A percentile compares a stretch with the other conserved stretches of the same genome.
phyloP scores from a whole-genome alignment of 495 filamentous ascomycete genomes.

The Penicillium goetzii region DNA sequence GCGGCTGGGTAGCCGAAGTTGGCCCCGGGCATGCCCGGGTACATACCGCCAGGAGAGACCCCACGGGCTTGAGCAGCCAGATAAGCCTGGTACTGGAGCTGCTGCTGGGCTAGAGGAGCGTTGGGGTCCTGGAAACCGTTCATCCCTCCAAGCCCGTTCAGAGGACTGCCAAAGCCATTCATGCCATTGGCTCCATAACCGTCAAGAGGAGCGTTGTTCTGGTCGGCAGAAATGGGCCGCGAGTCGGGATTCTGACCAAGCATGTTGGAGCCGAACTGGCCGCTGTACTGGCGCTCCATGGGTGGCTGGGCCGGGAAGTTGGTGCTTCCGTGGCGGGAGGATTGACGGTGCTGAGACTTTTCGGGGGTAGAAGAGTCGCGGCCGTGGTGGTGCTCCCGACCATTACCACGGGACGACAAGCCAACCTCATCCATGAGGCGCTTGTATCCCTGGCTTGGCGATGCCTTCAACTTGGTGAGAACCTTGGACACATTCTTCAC shows the following conservation, averaged over 20 bases:
- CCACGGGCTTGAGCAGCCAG: slow-evolving; percentile 48
- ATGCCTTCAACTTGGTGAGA: slow-evolving; percentile 84
- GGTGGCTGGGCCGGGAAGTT: slow-evolving; percentile 47
- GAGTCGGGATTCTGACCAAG: slow-evolving; percentile 43
- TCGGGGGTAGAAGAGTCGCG: slow-evolving; percentile 46
- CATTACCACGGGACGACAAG: slow-evolving; percentile 65
- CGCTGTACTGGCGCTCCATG: slow-evolving; percentile 54
- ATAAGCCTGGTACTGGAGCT: slow-evolving; percentile 53
- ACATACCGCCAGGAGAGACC: slow-evolving; percentile 49
- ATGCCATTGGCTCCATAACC: slow-evolving; percentile 47
- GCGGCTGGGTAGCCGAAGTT: slow-evolving; percentile 47
- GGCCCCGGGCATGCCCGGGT: slow-evolving; percentile 41
- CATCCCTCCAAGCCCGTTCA: slow-evolving; percentile 35
- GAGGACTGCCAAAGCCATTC: slow-evolving; percentile 35
- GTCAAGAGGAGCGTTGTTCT: slow-evolving; percentile 45
- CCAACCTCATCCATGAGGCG: slow-evolving; percentile 97
- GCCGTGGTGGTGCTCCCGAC: slow-evolving; percentile 50
- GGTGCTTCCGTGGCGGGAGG: slow-evolving; percentile 49
- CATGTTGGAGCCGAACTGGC: slow-evolving; percentile 46
- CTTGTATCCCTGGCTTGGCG: slow-evolving; percentile 95
- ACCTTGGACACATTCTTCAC: slow-evolving; percentile 90
- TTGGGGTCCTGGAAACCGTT: slow-evolving; percentile 45
- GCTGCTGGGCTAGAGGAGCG: slow-evolving; percentile 46
- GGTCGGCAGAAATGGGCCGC: slow-evolving; percentile 47
- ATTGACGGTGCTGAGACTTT: slow-evolving; percentile 54